Base-by-base conservation (phyloP, 805 yeast species). In the Pichia membranifaciens region DNA sequence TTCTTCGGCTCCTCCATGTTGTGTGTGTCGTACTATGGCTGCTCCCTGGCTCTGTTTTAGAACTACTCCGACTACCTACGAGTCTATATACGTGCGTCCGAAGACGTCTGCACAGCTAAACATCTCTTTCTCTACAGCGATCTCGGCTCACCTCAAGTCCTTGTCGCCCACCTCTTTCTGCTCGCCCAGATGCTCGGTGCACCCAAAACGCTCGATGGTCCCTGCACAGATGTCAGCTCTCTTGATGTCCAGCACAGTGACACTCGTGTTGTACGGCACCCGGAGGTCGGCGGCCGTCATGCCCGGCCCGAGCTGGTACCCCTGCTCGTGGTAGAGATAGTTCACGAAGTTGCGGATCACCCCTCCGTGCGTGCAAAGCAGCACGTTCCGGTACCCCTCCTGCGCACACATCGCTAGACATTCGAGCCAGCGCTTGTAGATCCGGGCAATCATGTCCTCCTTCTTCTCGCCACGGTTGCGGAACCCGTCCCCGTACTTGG, bases 321-420 rank as follows among this genome's bases (percentile, higher is more conserved):
- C 22, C 37, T 32, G 16, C 12, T 41, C 43, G 3, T 41, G 18
- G 65, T 62, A 56, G 38, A 84, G 65, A 59, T 80, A 71, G 50
- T 75, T 74, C 35, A 78, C 59, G 33, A 82, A 72, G 25, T 79
- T 75, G 40, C 87, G 75, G 16, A 87, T 81, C 1, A 84, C 84
- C 8, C 95, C 95, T 18, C 96, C 96, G 61, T 87, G 96, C 13
- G 88, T 78, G 48, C 87, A 78, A 18, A 86, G 50, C 13, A 81
- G 68, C 2, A 84, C 73, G 55, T 84, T 85, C 43, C 64, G 65
- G 47, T 64, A 59, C 21, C 63, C 62, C 1, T 65, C 57, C 6
- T 12, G 5, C 18, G 38, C 38, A 34, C 39, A 12, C 34, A n/a
- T 20, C 69, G 62, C 69, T 84, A 74, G 43, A 73, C 79, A 5